Conservation (phyloP, 2,329 filamentous ascomycete genomes). For the Escovopsis sp. region DNA sequence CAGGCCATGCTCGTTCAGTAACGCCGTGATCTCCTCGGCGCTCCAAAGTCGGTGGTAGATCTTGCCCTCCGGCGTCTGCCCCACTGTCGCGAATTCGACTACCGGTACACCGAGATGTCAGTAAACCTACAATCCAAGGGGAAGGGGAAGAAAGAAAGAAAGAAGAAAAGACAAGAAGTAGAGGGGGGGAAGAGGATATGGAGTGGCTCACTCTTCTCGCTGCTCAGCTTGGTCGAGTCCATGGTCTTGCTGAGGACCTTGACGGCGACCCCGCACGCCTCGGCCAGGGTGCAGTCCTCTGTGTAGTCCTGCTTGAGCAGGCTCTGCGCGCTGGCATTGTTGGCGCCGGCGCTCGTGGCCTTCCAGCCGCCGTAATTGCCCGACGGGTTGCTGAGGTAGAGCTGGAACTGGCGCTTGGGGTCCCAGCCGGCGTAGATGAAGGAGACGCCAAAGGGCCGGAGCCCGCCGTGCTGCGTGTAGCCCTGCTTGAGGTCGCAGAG, state of each 20-base stretch:
- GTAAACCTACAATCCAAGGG: neutral
- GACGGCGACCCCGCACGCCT: conserved; percentile 92
- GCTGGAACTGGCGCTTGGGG: conserved; percentile 88
- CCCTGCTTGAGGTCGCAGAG: conserved; percentile 98
- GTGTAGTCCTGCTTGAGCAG: conserved; percentile 99
- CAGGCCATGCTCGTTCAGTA: conserved; percentile 90
- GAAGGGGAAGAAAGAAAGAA: neutral
- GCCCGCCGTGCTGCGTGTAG: conserved; percentile 97
- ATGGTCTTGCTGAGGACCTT: conserved; percentile 99
- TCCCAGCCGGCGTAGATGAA: conserved; percentile 99
- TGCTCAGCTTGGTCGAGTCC: conserved; percentile 97
- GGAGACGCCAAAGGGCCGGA: conserved; percentile 93
- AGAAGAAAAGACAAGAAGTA: too few relatives aligned
- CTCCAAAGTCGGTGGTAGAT: conserved; percentile 98
- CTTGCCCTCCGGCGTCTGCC: conserved; percentile 85
- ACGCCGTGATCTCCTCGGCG: conserved; percentile 85
- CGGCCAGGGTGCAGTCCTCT: conserved; percentile 90
- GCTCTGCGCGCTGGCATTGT: conserved; percentile 95
- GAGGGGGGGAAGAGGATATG: too few relatives aligned
- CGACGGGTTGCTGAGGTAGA: conserved; percentile 97
- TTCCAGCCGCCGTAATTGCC: conserved; percentile 99
- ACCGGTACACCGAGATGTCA: conserved; percentile 8
- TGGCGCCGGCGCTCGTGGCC: conserved; percentile 91
- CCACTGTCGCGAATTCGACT: conserved; percentile 98
- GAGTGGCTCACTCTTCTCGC: conserved; percentile 77